Base-by-base conservation (phyloP, 495 filamentous ascomycete genomes). In the Saxophila tyrrhenica region DNA sequence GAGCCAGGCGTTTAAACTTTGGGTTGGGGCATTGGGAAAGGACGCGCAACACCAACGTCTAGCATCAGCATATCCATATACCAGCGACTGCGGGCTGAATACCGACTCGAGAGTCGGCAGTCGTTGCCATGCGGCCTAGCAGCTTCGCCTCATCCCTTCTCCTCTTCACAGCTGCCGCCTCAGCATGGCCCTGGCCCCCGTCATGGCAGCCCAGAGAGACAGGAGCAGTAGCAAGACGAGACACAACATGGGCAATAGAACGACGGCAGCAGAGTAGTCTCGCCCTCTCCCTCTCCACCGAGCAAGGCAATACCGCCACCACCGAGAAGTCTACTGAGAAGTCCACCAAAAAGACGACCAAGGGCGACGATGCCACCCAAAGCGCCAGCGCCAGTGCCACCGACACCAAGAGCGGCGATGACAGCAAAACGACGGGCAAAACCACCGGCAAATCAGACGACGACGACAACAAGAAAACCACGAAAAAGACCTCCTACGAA, bases 121-220 rank as follows among this genome's bases (percentile, higher is more conserved):
- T 48, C 49, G 51, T 62, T 50, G 54, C 58, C 39, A 70, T 70
- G 68, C 64, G 65, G 58, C 57, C 63, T 11, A 61, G 64, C 16
- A 51, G 54, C 51, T 39, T 67, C 48, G 49, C 69, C 53, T 51
- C 68, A 1, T 51, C 66, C 38, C 47, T 61, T 19, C 52, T 65
- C 46, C 56, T 67, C 57, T 41, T 69, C 48, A 62, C 66, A 42
- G 57, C 66, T n/a, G 48, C 64, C 17, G 60, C 65, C 19, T 52
- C 62, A 23, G 65, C 67, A 7, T 60, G 56, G 57, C 49, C 57
- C 17, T 64, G 59, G 58, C 43, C 49, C 16, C 54, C 54, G 24
- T 49, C 56, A 56, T 60, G 61, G 45, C 54, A 58, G 16, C 52
- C 58, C 39, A 56, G 66, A 41, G 17, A 3, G 44, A 48, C 8